Base-by-base conservation (phyloP, 179 eudicot species). In the Heliamphora pulchella region DNA sequence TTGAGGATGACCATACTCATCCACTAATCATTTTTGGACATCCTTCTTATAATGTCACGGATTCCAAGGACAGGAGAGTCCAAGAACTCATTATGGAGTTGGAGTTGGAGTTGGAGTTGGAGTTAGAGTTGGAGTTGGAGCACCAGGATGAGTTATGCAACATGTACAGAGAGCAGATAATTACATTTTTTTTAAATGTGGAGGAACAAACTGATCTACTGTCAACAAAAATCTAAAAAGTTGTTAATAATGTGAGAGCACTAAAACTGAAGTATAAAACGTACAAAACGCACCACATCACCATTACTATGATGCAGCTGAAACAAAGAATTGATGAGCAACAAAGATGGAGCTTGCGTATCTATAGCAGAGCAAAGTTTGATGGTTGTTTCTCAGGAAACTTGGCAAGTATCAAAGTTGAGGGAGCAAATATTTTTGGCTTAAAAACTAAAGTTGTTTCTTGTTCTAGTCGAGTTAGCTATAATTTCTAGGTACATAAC, bases 1-100 rank as follows among this genome's bases (percentile, higher is more conserved):
- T 86, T 77, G 90, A 65, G 51, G 87, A 81, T 84, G 90, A 87
- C 20, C 91, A 89, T 77, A 84, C 77, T 66, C 91, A 87, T 80
- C 89, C 89, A 10, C 81, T 87, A 39, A 82, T 83, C 20, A 41
- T 69, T 20, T 80, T 79, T 1, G 77, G 48, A 39, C 77, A 66
- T 46, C 76, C 39, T 31, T 31, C 80, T 76, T 74, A 53, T 54
- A 63, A 76, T 83, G 80, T 76, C 65, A 55, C 48, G 88, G 86
- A 80, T 74, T 54, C 46, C 13, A 86, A 83, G 72, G 86, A 86
- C 61, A 79, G 73, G 83, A 83, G 78, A 79, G 83, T 86, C 17
- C 83, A 86, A 73, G 80, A 80, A 76, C 79, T 86, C n/a, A 66
- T 73, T 39, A 64, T 41, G 54, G 86, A 83, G 39, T 31, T 31